Percentiles rank a stretch among this genome's conserved stretches.
Evolutionary conservation across 495 filamentous ascomycete genomes (phyloP).

Genomic region (Daldinia decipiens): DNA sequence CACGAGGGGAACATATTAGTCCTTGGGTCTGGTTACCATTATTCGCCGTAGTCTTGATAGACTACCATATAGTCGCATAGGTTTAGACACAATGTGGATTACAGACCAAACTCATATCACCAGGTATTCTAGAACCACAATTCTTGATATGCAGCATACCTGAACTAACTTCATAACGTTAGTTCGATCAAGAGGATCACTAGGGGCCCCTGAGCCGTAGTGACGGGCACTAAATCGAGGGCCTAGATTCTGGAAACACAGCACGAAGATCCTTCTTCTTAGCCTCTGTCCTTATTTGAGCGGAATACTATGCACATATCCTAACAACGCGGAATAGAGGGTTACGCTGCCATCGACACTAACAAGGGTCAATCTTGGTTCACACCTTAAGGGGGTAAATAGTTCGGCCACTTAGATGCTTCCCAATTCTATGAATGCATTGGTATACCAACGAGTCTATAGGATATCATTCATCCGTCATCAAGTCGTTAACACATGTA

Average conservation of each 20-base stretch:
- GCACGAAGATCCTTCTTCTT: neutral
- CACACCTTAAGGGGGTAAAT: neutral
- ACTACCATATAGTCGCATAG: too few species aligned
- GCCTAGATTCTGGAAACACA: constrained; percentile 10
- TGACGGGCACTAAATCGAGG: neutral
- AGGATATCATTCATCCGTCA: constrained; percentile 25
- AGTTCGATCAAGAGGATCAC: neutral
- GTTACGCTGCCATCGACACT: neutral
- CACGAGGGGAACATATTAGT: neutral
- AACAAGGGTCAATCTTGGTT: neutral
- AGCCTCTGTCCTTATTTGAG: too few species aligned
- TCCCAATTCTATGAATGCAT: neutral
- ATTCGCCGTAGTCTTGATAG: neutral
- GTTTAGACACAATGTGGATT: too few species aligned
- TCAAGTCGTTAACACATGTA: constrained; percentile 15
- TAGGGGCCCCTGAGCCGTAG: neutral
- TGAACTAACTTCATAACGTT: neutral
- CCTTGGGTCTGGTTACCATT: neutral
- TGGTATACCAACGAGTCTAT: constrained; percentile 20
- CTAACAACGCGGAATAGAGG: neutral
- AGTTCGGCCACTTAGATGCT: too few species aligned
- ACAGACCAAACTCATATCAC: too few species aligned
- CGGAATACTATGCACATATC: neutral
- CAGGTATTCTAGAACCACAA: too few species aligned
- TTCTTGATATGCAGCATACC: too few species aligned